Conservation (phyloP, 116 monocot species). For the Posidonia oceanica region DNA sequence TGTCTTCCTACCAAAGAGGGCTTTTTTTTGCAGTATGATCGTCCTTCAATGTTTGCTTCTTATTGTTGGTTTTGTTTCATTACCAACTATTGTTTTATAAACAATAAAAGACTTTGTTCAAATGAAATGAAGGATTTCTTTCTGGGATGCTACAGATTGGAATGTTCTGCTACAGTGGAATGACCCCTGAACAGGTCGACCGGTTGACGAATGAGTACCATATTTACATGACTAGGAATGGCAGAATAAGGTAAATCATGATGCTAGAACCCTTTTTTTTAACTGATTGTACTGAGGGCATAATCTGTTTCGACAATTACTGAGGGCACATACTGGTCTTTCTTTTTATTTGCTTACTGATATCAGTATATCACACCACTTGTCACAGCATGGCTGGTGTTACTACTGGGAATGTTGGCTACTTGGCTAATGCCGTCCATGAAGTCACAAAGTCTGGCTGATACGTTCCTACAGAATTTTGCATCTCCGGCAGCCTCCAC, state of each 20-base stretch:
- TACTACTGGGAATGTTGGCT: constrained; percentile 71
- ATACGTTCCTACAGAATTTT: background rate
- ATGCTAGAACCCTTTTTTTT: background rate
- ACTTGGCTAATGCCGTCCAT: constrained; percentile 86
- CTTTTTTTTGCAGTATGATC: no score
- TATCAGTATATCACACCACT: no score
- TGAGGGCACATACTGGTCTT: background rate
- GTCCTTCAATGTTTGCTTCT: no score
- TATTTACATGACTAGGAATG: constrained; percentile 98
- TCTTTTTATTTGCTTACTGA: background rate
- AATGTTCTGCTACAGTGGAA: constrained; percentile 98
- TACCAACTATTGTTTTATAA: no score
- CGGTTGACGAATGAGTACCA: constrained; percentile 80
- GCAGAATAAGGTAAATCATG: constrained; percentile 71
- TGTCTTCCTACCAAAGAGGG: no score
- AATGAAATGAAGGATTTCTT: no score
- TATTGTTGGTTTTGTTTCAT: no score
- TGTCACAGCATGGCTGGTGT: constrained; percentile 83
- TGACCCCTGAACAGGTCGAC: constrained; percentile 95
- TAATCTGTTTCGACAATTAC: background rate
- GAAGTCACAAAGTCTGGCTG: constrained; percentile 57
- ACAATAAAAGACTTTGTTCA: no score
- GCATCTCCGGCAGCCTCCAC: background rate
- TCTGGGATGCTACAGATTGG: constrained; percentile 51
- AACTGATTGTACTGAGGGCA: background rate